Evolutionary conservation across 345 rosid species (phyloP), one percentile per base, ranked within the genome.

Genomic region (Linum lewisii): DNA sequence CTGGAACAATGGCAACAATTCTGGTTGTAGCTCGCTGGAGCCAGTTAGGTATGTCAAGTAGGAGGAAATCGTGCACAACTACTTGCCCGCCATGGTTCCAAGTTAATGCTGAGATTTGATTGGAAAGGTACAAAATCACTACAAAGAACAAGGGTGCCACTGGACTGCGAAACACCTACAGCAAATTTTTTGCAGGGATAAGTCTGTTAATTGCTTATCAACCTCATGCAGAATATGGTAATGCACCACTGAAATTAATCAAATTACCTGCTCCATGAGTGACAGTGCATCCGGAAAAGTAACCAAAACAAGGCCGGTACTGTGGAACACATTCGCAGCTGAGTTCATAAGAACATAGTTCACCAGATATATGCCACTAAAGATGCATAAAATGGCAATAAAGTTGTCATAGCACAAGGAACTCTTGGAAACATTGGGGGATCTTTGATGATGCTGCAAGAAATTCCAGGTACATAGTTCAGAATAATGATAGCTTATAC

Each of bases 221-320:
- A 44, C 6, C 49, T 66, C 51, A 59, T 15, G 23, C 32, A 54
- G 29, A 60, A 47, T 15, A 36, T 13, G 21, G 24, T 20, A 22
- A 5, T 54, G 55, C 58, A 56, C 29, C 47, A 49, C 52, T 25
- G 37, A 47, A 38, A 60, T 54, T 44, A 59, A 58, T 50, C 26
- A 58, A 1, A 6, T 52, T 19, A 90, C 99, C 97, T 84, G 99
- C 62, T 94, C 99, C 83, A 85, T 73, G 21, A 89, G 81, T 59
- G 95, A 84, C 80, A 90, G 66, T 3, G 85, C 95, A 77, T 94
- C 99, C 37, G 90, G 84, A 72, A 90, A 90, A 60, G 96, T 94
- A 74, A 85, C 76, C 75, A 85, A 71, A 58, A 79, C 84, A 69
- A 79, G 84, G 71, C 90, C 95, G 18, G 81, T 75, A 66, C 76